Base-by-base conservation (phyloP, 2,329 filamentous ascomycete genomes). In the Alternaria sp. region DNA sequence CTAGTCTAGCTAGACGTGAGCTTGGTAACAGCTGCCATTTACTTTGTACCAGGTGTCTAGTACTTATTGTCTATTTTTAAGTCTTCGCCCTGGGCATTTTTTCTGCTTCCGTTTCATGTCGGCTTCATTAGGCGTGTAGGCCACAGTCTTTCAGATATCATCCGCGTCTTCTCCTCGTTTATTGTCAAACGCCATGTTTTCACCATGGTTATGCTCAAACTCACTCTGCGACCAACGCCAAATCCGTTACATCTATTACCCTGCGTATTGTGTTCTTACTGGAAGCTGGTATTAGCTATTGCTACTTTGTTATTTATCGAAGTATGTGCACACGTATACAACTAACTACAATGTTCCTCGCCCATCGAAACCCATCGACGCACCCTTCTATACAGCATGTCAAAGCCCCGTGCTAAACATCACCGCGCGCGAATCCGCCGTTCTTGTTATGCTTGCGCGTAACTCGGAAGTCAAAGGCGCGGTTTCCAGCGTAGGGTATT, bases 401-500 rank as follows among this genome's bases (percentile, higher is more conserved):
- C 62, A 63, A 13, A 24, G 46, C 11, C 60, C 58, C 29, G 24
- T 46, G 6, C 33, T 52, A 1, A 64, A 59, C 1, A 56, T 31
- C 6, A 46, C 56, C 3, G 86, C 89, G 67, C 90, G 93, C 72
- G 93, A 96, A 76, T 93, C 94, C 77, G 94, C 94, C 59, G 97
- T 93, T 3, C 83, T 98, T 58, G 84, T 97, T 65, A 90, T 92
- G 23, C 86, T 98, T 26, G 93, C 97, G 51, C 88, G 94, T 60
- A 97, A 97, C 72, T 87, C 90, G 72, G 94, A 98, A 81, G 80
- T 96, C 21, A 80, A 86, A 29, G 90, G 89, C 36, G 90, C 97
- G 81, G 81, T 97, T 26, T 85, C 57, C 91, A 97, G 74, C 83
- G 52, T 67, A 10, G 88, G 94, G 73, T 92, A 96, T 76, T 84